Evolutionary conservation across 768 basidiomycete species (phyloP).

Genomic region (Tylopilus vinaceipallidus): DNA sequence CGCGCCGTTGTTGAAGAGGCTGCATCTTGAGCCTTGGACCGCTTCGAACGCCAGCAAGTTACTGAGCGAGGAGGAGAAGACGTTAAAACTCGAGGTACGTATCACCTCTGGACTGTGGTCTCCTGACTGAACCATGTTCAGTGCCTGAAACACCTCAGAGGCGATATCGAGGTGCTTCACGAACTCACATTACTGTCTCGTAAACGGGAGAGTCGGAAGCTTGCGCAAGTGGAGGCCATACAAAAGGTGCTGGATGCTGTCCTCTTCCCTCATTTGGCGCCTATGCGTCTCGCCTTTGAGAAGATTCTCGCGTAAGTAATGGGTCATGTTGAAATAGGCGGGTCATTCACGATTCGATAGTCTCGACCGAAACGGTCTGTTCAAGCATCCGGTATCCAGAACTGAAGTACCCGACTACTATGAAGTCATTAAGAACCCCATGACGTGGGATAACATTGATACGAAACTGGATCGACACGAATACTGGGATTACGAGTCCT

Average conservation of each 20-base stretch:
- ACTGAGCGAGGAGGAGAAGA: constrained; percentile 81
- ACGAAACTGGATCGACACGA: constrained; percentile 76
- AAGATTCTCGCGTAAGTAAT: constrained; percentile 63
- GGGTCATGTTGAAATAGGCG: neutral
- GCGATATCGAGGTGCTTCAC: constrained; percentile 74
- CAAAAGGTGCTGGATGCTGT: constrained; percentile 60
- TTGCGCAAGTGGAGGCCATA: constrained; percentile 62
- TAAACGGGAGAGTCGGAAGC: constrained; percentile 82
- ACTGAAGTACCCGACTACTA: constrained; percentile 88
- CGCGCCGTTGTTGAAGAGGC: constrained; percentile 86
- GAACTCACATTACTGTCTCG: constrained; percentile 63
- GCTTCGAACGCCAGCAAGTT: constrained; percentile 61
- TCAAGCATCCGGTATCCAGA: constrained; percentile 79
- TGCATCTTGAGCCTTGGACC: constrained; percentile 98
- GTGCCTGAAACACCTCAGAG: constrained; percentile 61
- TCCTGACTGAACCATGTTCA: constrained; percentile 18
- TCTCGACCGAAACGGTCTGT: constrained; percentile 69
- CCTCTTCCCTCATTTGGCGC: constrained; percentile 65
- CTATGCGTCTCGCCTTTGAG: constrained; percentile 64
- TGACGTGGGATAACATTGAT: constrained; percentile 86
- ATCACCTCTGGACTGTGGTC: neutral
- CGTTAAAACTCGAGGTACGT: constrained; percentile 76
- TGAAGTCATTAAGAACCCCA: constrained; percentile 79
- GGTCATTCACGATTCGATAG: constrained; percentile 39
- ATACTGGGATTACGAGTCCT: constrained; percentile 75